Base-by-base conservation (phyloP, 495 filamentous ascomycete species). In the Penicillium herquei region DNA sequence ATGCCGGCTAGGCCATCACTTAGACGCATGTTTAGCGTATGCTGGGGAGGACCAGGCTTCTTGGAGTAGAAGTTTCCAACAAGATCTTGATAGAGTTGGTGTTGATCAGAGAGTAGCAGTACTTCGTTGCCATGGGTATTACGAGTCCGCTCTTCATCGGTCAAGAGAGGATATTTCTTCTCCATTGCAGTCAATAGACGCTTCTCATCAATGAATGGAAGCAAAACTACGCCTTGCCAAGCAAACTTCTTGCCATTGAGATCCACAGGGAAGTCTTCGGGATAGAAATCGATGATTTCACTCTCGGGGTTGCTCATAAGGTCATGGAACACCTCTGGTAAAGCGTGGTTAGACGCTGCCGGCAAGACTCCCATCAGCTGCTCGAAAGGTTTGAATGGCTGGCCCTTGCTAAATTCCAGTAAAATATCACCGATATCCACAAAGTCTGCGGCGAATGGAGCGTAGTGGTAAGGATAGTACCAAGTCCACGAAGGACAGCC, bases 401-500 rank as follows among this genome's bases (percentile, higher is more conserved):
- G 85, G 11, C 94, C 95, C 67, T 92, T 91, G 49, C 91, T 83
- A 59, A 99, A 99, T 16, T 79, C 76, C 59, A 96, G 81, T 35
- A 85, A 80, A 74, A 96, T 85, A 49, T 92, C 84, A 44, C 70
- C 82, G 33, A 99, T 78, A 48, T 94, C 88, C 49, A 86, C 85
- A 68, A 99, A 99, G 70, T 99, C 94, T 42, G 91, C 88, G 1
- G 95, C 94, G 72, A 97, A 98, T 10, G 94, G 94, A 5, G 94
- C 95, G 65, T 99, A 99, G 68, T 99, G 94, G 66, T 98, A 93
- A 1, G 94, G 94, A 64, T 96, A 99, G 66, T 92, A 99, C 94
- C 94, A 99, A 48, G 87, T 93, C 94, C 95, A 98, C 2, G 90
- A 96, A 10, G 95, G 91, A 63, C 94, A 98, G 14, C 95, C 94